Percentiles rank a stretch among this genome's conserved stretches.
Evolutionary conservation across 2,329 filamentous ascomycete genomes (phyloP).

Genomic region (Graphium sp.): DNA sequence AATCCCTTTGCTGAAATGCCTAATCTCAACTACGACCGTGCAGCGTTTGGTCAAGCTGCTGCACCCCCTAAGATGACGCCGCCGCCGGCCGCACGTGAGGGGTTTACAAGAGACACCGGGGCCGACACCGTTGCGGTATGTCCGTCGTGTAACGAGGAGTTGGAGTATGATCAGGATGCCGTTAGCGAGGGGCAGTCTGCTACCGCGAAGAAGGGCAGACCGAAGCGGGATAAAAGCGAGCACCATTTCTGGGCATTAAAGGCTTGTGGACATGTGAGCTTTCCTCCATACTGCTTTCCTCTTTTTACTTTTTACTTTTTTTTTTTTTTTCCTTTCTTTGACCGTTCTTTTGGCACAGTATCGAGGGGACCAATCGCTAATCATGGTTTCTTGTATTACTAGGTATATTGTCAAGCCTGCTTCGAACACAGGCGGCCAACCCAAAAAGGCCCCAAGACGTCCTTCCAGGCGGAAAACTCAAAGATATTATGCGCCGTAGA

Average conservation of each 20-base stretch:
- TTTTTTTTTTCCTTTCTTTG: neutral
- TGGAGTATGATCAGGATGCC: conserved; percentile 44
- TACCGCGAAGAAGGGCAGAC: conserved; percentile 16
- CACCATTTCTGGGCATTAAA: conserved; percentile 88
- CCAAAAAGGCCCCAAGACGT: conserved; percentile 11
- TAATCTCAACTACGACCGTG: conserved; percentile 7
- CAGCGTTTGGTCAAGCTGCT: conserved; percentile 14
- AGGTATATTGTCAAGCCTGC: conserved; percentile 49
- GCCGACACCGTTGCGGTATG: conserved; percentile 65
- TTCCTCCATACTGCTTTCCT: too few species aligned
- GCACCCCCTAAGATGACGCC: conserved; percentile 39
- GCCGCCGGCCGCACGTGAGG: conserved; percentile 45
- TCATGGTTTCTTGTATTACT: neutral
- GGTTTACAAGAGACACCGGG: conserved; percentile 63
- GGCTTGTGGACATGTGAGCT: conserved; percentile 78
- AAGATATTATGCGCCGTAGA: conserved; percentile 38
- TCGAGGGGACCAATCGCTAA: too few species aligned
- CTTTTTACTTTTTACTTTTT: conserved; percentile 4
- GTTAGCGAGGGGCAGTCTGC: too few species aligned
- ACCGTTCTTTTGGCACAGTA: conserved; percentile 3
- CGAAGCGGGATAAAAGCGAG: conserved; percentile 38
- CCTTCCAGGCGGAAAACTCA: conserved; percentile 5
- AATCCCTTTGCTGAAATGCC: neutral
- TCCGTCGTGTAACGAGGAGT: conserved; percentile 70
- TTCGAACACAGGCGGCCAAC: conserved; percentile 35